phyloP scores from a whole-genome alignment of 2,329 filamentous ascomycete species.

The Claviceps citrina region DNA sequence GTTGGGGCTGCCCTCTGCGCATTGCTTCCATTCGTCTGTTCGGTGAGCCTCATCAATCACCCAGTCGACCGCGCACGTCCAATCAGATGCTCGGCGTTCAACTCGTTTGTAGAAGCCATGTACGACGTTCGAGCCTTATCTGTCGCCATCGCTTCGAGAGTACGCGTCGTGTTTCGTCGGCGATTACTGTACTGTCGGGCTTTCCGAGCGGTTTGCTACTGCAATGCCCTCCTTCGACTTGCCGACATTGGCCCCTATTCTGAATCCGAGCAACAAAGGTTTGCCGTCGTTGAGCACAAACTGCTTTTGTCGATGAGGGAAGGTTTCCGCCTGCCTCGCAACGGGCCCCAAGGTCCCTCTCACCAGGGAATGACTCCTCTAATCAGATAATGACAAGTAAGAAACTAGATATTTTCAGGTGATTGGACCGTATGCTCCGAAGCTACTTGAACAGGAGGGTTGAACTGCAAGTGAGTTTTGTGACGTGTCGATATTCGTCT shows the following conservation, averaged over 20 bases:
- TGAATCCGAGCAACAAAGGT: neutral
- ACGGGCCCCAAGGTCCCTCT: neutral
- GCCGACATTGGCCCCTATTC: neutral
- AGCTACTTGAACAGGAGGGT: neutral
- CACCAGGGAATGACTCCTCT: too few species aligned
- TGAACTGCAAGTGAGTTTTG: constrained; percentile 2
- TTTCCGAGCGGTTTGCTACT: too few species aligned
- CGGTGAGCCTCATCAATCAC: neutral
- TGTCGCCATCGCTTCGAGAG: neutral
- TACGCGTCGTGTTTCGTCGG: neutral
- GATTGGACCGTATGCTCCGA: constrained; percentile 1
- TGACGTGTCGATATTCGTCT: constrained; percentile 2
- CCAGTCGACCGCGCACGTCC: neutral
- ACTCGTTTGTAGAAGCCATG: neutral
- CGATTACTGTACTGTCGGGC: neutral
- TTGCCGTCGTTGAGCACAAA: neutral
- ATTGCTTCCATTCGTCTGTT: neutral
- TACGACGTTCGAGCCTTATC: neutral
- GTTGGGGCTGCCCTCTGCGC: neutral
- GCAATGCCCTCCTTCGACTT: neutral
- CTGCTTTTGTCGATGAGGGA: too few species aligned
- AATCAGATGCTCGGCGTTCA: neutral
- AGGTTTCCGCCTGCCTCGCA: neutral
- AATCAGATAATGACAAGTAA: neutral
- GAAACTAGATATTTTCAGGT: too few species aligned